These are phyloP conservation scores for Naganishia albida DNA, from an alignment of 1,284 basidiomycete species.

Conservation along the genomic window DNA sequence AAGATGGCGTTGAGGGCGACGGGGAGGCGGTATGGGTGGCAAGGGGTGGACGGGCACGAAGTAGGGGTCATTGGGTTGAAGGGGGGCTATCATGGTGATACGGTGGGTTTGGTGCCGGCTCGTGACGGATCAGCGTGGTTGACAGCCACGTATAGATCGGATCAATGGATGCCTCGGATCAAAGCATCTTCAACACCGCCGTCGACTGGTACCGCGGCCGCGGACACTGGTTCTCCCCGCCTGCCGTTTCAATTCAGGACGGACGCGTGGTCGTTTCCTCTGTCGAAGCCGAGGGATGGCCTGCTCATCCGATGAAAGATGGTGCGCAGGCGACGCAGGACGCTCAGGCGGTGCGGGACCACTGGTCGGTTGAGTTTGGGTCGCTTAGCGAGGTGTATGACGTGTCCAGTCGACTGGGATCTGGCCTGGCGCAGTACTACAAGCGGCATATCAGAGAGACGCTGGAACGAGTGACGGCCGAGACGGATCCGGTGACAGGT, in stretches of 20 bases:
- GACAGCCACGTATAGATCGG: conserved; percentile 63
- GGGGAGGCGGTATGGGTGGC: conserved; percentile 58
- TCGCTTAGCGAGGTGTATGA: conserved; percentile 72
- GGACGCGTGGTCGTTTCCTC: conserved; percentile 65
- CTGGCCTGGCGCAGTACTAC: conserved; percentile 69
- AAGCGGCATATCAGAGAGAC: conserved; percentile 62
- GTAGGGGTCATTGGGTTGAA: conserved; percentile 83
- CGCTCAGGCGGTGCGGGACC: conserved; percentile 34
- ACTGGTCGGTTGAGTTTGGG: conserved; percentile 49
- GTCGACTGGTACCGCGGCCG: conserved; percentile 95
- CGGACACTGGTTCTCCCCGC: conserved; percentile 91
- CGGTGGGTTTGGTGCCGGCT: conserved; percentile 50
- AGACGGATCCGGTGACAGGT: conserved; percentile 56
- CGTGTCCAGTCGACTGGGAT: conserved; percentile 64
- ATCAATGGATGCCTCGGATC: conserved; percentile 90
- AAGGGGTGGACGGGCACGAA: conserved; percentile 50
- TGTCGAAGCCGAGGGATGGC: conserved; percentile 52
- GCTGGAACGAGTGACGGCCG: conserved; percentile 54
- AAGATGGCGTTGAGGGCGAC: conserved; percentile 92
- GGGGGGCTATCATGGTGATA: conserved; percentile 97
- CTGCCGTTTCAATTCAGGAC: conserved; percentile 68
- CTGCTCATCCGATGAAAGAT: conserved; percentile 37
- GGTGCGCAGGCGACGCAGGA: conserved; percentile 1
- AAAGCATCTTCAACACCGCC: conserved; percentile 73
- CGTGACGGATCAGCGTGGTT: neutral